Conservation (phyloP, 78 protist genomes). For the Pigoraptor vietnamica region DNA sequence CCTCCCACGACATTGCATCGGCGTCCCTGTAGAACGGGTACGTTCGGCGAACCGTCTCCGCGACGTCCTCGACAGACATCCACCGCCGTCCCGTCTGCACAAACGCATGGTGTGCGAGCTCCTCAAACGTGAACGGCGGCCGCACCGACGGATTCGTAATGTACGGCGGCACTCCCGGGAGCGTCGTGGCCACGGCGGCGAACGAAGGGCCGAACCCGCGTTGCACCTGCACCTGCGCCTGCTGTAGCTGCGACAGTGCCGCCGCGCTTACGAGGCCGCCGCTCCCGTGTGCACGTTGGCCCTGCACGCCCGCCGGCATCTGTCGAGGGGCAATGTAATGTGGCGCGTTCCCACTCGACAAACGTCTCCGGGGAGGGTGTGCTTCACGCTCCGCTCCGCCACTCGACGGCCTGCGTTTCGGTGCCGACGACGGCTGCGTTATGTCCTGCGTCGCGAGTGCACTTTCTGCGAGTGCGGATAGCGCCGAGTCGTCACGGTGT, state of each 20-base stretch:
- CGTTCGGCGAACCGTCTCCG: not conserved
- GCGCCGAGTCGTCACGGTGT: no score
- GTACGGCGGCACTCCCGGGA: not conserved
- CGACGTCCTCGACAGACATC: not conserved
- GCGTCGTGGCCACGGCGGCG: not conserved
- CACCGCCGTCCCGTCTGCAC: not conserved
- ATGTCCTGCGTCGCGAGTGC: no score
- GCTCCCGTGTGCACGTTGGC: not conserved
- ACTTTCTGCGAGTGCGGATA: no score
- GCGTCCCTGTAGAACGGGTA: not conserved
- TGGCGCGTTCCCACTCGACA: not conserved
- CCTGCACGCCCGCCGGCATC: not conserved
- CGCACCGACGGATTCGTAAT: not conserved
- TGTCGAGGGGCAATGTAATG: not conserved
- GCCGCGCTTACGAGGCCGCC: not conserved
- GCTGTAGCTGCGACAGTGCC: not conserved
- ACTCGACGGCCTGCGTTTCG: not conserved
- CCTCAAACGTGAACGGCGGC: not conserved
- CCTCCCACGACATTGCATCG: not conserved
- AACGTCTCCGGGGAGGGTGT: not conserved
- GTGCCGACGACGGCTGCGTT: no score
- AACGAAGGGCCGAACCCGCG: not conserved
- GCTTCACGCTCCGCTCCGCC: not conserved
- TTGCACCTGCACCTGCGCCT: not conserved
- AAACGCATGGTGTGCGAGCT: not conserved